Evolutionary conservation across 2,329 filamentous ascomycete species (phyloP).

Genomic region (Pleomassaria siparia): DNA sequence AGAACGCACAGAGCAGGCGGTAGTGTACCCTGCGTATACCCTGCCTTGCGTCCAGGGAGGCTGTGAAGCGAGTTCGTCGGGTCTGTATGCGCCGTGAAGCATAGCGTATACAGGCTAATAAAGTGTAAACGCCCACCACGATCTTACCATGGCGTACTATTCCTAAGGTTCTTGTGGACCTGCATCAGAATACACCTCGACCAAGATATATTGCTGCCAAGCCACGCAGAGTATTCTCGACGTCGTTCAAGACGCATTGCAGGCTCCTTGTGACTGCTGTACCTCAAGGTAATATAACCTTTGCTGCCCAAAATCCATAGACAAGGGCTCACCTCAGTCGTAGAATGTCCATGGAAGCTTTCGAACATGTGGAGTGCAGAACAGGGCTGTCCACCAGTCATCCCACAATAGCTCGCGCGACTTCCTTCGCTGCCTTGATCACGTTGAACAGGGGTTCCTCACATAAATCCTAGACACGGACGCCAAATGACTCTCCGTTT

Average conservation of each 20-base stretch:
- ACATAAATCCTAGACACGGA: not conserved
- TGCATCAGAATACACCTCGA: slow-evolving; percentile 31
- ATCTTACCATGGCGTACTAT: slow-evolving; percentile 16
- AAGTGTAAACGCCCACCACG: slow-evolving; percentile 14
- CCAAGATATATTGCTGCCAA: slow-evolving; percentile 31
- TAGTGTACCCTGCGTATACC: slow-evolving; percentile 9
- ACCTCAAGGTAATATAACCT: slow-evolving; percentile 19
- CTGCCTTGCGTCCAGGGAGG: slow-evolving; percentile 13
- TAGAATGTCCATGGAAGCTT: slow-evolving; percentile 21
- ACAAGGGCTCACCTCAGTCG: slow-evolving; percentile 18
- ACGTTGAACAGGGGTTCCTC: not conserved
- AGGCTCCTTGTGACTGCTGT: slow-evolving; percentile 23
- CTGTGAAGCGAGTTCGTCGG: slow-evolving; percentile 19
- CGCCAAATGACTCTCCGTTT: not conserved
- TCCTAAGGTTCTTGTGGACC: slow-evolving; percentile 23
- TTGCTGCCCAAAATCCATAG: slow-evolving; percentile 25
- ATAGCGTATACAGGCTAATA: slow-evolving; percentile 33
- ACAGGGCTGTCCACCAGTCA: slow-evolving; percentile 6
- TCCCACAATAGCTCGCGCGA: not conserved
- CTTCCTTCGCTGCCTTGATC: not conserved
- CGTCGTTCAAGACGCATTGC: slow-evolving; percentile 16
- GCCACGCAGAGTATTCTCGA: slow-evolving; percentile 21
- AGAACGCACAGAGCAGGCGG: slow-evolving; percentile 28
- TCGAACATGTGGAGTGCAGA: slow-evolving; percentile 27
- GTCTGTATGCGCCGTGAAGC: slow-evolving; percentile 7